Percentiles rank a stretch among this genome's conserved stretches.
Evolutionary conservation across 768 basidiomycete species (phyloP).

Genomic region (Cystofilobasidium bisporidii): DNA sequence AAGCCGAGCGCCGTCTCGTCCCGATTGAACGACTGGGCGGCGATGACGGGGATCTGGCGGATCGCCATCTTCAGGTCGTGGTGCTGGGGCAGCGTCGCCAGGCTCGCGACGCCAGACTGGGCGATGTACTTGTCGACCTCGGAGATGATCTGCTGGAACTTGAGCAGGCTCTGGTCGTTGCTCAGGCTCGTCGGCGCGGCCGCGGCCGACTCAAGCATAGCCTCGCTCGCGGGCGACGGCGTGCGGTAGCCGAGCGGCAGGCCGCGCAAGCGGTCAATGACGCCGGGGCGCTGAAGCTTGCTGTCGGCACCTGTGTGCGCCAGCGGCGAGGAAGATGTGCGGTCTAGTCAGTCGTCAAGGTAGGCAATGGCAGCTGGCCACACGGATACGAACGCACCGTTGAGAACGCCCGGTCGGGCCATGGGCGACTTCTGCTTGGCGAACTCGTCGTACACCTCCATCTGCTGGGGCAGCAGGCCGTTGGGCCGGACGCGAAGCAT

Average conservation of each 20-base stretch:
- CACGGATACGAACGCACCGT: too few relatives aligned
- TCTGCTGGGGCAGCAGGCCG: constrained; percentile 72
- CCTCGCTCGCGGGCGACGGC: constrained; percentile 15
- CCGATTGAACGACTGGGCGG: constrained; percentile 66
- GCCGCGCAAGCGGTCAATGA: constrained; percentile 1
- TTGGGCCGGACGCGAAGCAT: constrained; percentile 71
- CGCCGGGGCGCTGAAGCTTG: constrained; percentile 1
- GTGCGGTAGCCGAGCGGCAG: constrained; percentile 5
- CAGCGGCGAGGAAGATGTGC: too few relatives aligned
- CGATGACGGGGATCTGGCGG: constrained; percentile 69
- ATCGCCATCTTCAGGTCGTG: constrained; percentile 79
- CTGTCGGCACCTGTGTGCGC: not conserved
- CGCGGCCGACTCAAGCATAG: constrained; percentile 14
- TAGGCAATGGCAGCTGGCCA: too few relatives aligned
- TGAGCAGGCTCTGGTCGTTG: constrained; percentile 68
- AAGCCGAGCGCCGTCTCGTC: constrained; percentile 81
- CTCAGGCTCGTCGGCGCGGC: constrained; percentile 14
- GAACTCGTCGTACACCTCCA: constrained; percentile 91
- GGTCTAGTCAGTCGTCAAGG: too few relatives aligned
- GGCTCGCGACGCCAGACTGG: constrained; percentile 62
- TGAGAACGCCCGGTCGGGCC: not conserved
- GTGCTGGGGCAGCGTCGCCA: constrained; percentile 63
- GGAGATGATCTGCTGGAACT: constrained; percentile 52
- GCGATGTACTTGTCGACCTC: constrained; percentile 74
- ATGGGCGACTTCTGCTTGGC: constrained; percentile 42